Evolutionary conservation across 345 rosid genomes (phyloP).

Genomic region (Brassica carinata): DNA sequence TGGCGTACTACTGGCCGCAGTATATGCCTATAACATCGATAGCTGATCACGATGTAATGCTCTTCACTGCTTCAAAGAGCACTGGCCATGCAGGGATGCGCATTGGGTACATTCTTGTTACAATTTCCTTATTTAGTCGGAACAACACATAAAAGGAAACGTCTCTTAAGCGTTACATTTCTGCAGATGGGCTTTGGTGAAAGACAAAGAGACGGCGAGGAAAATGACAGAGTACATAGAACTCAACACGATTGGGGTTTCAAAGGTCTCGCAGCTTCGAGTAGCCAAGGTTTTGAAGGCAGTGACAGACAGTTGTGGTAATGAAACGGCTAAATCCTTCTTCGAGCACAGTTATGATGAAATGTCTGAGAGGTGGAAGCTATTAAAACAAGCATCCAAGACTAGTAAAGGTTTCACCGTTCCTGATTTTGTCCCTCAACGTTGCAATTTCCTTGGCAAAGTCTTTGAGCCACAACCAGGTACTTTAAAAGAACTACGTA

Average conservation of each 20-base stretch:
- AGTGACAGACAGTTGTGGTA: constrained; percentile 54
- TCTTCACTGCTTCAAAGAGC: constrained; percentile 82
- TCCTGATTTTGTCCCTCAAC: constrained; percentile 56
- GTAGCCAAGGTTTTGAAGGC: constrained; percentile 75
- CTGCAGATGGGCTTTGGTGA: constrained; percentile 85
- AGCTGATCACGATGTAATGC: constrained; percentile 79
- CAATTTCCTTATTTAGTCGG: not conserved
- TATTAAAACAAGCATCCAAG: constrained; percentile 58
- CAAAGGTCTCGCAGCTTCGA: constrained; percentile 86
- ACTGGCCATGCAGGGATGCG: constrained; percentile 96
- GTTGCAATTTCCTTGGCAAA: constrained; percentile 56
- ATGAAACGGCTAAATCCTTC: constrained; percentile 42
- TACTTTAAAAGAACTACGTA: constrained; percentile 6
- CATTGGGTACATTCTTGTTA: constrained; percentile 59
- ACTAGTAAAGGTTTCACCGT: constrained; percentile 61
- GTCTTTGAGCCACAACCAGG: constrained; percentile 72
- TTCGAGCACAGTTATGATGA: constrained; percentile 52
- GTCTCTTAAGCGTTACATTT: not conserved
- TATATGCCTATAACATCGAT: constrained; percentile 71
- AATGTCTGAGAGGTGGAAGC: constrained; percentile 73
- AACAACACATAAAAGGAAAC: not conserved
- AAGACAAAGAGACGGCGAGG: constrained; percentile 64
- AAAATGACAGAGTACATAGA: constrained; percentile 83
- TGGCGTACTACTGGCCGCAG: constrained; percentile 97
- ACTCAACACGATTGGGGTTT: constrained; percentile 85